Percentiles rank a stretch among this genome's conserved stretches.
These are phyloP conservation scores for Microglena sp. DNA, from an alignment of 139 green algal genomes.

Conservation along the genomic window DNA sequence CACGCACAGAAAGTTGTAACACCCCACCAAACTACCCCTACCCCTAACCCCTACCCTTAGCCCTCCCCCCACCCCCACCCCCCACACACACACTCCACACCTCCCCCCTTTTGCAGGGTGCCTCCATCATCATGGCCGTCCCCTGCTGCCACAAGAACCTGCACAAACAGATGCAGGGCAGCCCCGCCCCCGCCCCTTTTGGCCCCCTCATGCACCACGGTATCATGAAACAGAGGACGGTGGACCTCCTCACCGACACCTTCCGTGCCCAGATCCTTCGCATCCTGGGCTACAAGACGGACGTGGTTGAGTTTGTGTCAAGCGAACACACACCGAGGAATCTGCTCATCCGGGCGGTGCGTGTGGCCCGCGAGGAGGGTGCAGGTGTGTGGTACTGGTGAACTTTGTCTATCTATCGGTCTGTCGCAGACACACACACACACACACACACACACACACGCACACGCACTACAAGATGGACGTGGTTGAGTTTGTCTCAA, in stretches of 20 bases:
- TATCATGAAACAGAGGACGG: constrained; percentile 43
- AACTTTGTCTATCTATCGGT: too few species aligned
- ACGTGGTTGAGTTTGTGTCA: constrained; percentile 43
- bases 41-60: neutral
- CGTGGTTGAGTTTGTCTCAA: constrained; percentile 43
- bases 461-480: constrained; percentile 31
- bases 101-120: constrained; percentile 10
- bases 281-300: constrained; percentile 26
- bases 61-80: neutral
- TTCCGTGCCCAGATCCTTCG: constrained; percentile 31
- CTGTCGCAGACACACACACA: too few species aligned
- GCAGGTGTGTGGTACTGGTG: too few species aligned
- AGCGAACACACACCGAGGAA: constrained; percentile 55
- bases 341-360: constrained; percentile 37
- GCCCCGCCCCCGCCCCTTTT: neutral
- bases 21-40: neutral
- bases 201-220: constrained; percentile 37
- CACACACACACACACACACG: too few species aligned
- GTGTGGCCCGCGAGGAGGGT: neutral
- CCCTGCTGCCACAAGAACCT: constrained; percentile 62
- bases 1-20: neutral
- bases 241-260: constrained; percentile 49
- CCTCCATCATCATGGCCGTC: constrained; percentile 37
- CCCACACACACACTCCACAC: neutral
- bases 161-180: constrained; percentile 27